Evolutionary conservation across 108 stramenopile genomes (phyloP), one percentile per base, ranked within the genome.

Genomic region (Fragilaria crotonensis): DNA sequence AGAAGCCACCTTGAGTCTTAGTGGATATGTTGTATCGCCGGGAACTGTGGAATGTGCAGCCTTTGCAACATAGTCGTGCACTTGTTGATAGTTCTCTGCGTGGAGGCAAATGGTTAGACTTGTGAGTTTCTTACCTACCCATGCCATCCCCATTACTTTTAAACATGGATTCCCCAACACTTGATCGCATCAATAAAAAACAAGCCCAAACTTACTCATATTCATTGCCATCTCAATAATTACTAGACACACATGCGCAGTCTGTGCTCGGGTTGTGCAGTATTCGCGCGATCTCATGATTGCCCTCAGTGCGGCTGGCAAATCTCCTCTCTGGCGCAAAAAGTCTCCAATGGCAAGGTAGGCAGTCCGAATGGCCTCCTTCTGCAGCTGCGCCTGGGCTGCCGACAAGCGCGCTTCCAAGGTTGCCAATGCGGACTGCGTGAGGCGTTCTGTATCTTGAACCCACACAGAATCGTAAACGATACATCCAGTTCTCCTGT

Each of bases 351-450:
- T 48, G 5, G 75, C 76, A 59, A 88, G 41, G 33, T 79, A 75
- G 21, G 86, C 90, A 4, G 57, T 75, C 9, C 86, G 75, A 59
- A 91, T 91, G 30, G 80, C 78, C 57, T 88, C 90, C 69, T 84
- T 88, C 71, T 84, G 68, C 56, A 91, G 52, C 52, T 84, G 77
- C 26, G 80, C 69, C 53, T 88, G 84, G 2, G 86, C 82, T 36
- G 76, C 54, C 27, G 66, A 30, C 66, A 91, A 64, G 25, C 90
- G 84, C 45, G 63, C 82, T 66, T 79, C 76, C 47, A 83, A 36
- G 3, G 70, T 50, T n/a, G 67, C 64, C 7, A 72, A 74, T 18
- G 41, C 49, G n/a, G 61, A 47, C 18, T 54, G 60, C 26, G 68
- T 66, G 36, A 51, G 25, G 1, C 51, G 45, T 45, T 66, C 72